Evolutionary conservation across 2,329 filamentous ascomycete genomes (phyloP), one percentile per base, ranked within the genome.

Genomic region (Aureobasidium leucospermi): DNA sequence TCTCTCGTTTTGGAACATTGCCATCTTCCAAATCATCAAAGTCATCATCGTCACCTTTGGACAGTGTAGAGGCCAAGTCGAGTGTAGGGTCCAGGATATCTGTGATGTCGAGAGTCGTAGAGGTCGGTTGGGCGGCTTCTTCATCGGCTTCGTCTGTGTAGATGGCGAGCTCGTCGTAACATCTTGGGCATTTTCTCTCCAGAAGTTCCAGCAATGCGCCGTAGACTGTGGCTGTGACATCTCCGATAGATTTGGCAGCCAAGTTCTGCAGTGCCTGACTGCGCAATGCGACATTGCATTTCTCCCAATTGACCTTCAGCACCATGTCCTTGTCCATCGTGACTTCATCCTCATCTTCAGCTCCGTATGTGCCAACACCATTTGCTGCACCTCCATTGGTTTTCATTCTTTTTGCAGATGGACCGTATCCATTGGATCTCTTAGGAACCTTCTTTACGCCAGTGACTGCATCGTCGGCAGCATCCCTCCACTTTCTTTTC

Each of bases 261-360:
- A 91, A 82, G n/a, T 85, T 79, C 56, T 87, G 84, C 2, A 97
- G 84, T 19, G 85, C 84, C 64, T 86, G 82, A 67, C 90, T 96
- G 60, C 93, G 89, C 63, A 96, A 79, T 52, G 89, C 85, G 9
- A 96, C 89, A 6, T 87, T 78, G 61, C 90, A 89, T 71, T 93
- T 95, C 59, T 92, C 87, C 67, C 90, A 87, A 69, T 96, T 96
- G 58, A 96, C 79, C 31, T 87, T 84, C 51, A 97, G 78, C 38
- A 92, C 80, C 64, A 91, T 78, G 60, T 88, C 82, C 52, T 84
- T 71, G 66, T 71, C 67, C 65, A 75, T 67, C 57, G 64, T 68
- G 32, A 62, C 67, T 13, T 66, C 65, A 39, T 69, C 66, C 10
- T 67, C 65, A 28, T 61, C 61, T 32, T 66, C 63, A 19, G 57